Percentiles rank a stretch among this genome's conserved stretches.
These are phyloP conservation scores for Beauveria varroae DNA, from an alignment of 2,329 filamentous ascomycete genomes.

Conservation along the genomic window DNA sequence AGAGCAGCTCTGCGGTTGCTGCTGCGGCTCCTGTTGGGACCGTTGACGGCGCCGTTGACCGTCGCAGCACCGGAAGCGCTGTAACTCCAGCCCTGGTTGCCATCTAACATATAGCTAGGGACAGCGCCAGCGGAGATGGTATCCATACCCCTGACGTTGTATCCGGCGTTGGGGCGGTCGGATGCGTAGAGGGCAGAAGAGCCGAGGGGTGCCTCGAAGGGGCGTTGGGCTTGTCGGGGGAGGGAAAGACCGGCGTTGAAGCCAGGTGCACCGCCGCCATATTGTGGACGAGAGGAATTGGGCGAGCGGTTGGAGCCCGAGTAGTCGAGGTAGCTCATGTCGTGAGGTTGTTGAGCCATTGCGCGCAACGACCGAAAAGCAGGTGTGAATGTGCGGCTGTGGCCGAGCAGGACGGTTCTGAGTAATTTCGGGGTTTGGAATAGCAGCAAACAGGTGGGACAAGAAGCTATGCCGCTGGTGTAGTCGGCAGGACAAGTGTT, in stretches of 20 bases:
- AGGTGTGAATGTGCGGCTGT: not conserved
- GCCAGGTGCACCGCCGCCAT: slow-evolving; percentile 34
- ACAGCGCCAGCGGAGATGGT: slow-evolving; percentile 33
- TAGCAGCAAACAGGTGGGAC: not conserved
- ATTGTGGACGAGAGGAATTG: slow-evolving; percentile 58
- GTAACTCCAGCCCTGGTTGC: slow-evolving; percentile 76
- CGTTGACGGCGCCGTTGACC: slow-evolving; percentile 57
- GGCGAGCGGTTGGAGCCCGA: slow-evolving; percentile 55
- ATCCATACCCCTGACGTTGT: slow-evolving; percentile 52
- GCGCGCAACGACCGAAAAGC: not conserved
- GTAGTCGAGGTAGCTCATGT: slow-evolving; percentile 67
- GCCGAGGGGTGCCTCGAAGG: slow-evolving; percentile 64
- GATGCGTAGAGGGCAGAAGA: slow-evolving; percentile 60
- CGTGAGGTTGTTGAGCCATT: slow-evolving; percentile 45
- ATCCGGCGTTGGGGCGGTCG: slow-evolving; percentile 57
- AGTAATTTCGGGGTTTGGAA: not conserved
- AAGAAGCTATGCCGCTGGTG: not conserved
- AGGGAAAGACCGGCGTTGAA: slow-evolving; percentile 42
- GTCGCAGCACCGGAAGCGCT: slow-evolving; percentile 57
- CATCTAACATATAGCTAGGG: slow-evolving; percentile 51
- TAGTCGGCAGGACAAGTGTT: not conserved
- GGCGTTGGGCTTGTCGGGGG: slow-evolving; percentile 55
- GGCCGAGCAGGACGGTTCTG: not conserved
- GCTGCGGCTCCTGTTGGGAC: slow-evolving; percentile 48
- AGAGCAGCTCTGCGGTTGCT: slow-evolving; percentile 54